Percentiles rank a stretch among this genome's conserved stretches.
Evolutionary conservation across 805 yeast species (phyloP).

Genomic region (Wickerhamomyces strasburgensis): DNA sequence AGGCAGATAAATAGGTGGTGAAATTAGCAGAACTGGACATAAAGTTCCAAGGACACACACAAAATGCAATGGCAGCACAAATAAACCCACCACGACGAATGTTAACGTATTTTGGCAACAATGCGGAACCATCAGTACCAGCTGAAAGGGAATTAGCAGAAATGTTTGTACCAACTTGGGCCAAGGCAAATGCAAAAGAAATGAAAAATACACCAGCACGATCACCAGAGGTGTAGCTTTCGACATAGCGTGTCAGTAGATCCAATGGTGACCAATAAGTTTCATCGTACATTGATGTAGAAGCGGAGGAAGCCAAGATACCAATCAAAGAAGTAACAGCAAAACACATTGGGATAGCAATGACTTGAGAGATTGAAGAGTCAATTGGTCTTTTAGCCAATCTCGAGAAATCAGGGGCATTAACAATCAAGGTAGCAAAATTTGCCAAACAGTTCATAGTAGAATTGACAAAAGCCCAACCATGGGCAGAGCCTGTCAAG

Average conservation of each 20-base stretch:
- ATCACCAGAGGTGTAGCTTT: conserved; percentile 48
- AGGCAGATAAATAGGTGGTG: conserved; percentile 76
- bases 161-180: conserved; percentile 75
- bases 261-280: conserved; percentile 85
- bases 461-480: conserved; percentile 80
- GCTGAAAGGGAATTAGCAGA: conserved; percentile 71
- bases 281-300: conserved; percentile 60
- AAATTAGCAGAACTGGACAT: conserved; percentile 64
- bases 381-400: conserved; percentile 57
- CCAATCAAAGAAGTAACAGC: conserved; percentile 82
- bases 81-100: conserved; percentile 80
- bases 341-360: conserved; percentile 73
- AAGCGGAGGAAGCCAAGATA: conserved; percentile 77
- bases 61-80: conserved; percentile 66
- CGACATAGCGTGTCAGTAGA: conserved; percentile 53
- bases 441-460: conserved; percentile 81
- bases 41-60: conserved; percentile 83
- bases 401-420: conserved; percentile 88
- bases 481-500: conserved; percentile 55
- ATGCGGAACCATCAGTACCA: conserved; percentile 68
- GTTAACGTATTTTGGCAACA: conserved; percentile 58
- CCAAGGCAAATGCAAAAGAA: conserved; percentile 64
- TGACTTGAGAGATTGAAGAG: conserved; percentile 49
- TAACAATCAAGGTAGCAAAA: conserved; percentile 80
- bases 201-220: conserved; percentile 80